A percentile compares a stretch with the other conserved stretches of the same genome.
These are phyloP conservation scores for Lasiodiplodia gonubiensis DNA, from an alignment of 2,329 filamentous ascomycete genomes.

Conservation along the genomic window DNA sequence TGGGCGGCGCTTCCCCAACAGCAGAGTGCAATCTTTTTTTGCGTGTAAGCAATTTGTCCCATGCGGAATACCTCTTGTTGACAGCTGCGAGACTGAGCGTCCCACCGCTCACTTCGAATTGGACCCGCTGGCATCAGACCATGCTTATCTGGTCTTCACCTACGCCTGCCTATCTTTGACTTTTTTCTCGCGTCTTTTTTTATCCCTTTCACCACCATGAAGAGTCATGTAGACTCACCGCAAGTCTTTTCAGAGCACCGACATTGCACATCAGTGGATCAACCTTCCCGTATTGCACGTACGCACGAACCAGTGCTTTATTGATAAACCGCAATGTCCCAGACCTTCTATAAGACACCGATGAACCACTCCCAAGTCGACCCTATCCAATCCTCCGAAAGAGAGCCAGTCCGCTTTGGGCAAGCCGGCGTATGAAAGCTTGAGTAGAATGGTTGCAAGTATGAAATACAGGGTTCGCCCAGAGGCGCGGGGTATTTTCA, in stretches of 20 bases:
- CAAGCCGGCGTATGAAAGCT: background rate
- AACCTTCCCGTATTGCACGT: background rate
- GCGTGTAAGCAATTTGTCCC: background rate
- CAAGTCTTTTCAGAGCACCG: constrained; percentile 7
- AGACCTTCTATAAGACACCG: background rate
- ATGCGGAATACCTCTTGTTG: background rate
- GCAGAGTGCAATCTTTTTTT: background rate
- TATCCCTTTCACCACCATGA: background rate
- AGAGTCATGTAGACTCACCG: constrained; percentile 5
- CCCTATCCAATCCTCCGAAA: background rate
- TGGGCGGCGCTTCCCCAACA: background rate
- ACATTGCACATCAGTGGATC: constrained; percentile 16
- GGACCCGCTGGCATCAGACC: background rate
- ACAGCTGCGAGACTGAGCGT: background rate
- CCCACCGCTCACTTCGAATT: background rate
- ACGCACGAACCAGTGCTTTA: constrained; percentile 7
- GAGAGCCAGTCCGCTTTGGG: background rate
- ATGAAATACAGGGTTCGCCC: constrained; percentile 3
- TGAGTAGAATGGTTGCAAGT: background rate
- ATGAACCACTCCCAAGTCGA: background rate
- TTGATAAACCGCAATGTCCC: constrained; percentile 10
- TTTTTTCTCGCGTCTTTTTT: background rate
- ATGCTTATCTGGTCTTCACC: background rate
- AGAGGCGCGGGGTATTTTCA: constrained; percentile 12
- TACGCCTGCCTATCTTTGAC: background rate